phyloP scores from a whole-genome alignment of 2,329 filamentous ascomycete genomes.

The Bipolaris bicolor region DNA sequence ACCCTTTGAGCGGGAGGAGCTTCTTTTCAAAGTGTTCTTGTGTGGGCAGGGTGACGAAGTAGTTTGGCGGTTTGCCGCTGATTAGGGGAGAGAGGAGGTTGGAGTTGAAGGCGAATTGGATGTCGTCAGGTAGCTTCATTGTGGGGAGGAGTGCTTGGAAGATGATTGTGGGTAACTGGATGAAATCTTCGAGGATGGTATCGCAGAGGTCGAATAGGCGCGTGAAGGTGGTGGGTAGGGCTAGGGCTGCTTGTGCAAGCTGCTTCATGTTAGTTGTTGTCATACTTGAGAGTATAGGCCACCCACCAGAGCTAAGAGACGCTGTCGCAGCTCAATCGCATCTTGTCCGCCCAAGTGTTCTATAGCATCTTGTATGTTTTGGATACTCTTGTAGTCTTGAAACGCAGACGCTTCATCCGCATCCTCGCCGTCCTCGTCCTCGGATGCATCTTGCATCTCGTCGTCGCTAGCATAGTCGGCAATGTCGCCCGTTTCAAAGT shows the following conservation, averaged over 20 bases:
- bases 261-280: conserved; percentile 29
- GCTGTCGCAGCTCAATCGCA: conserved; percentile 66
- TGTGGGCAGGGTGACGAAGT: conserved; percentile 28
- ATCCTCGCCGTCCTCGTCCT: conserved; percentile 11
- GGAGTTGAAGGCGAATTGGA: conserved; percentile 56
- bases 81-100: conserved; percentile 41
- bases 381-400: neutral
- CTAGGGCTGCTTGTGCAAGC: conserved; percentile 48
- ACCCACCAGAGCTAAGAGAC: conserved; percentile 64
- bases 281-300: neutral
- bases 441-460: conserved; percentile 34
- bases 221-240: conserved; percentile 55
- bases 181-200: conserved; percentile 62
- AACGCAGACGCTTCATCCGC: conserved; percentile 3
- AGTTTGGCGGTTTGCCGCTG: conserved; percentile 33
- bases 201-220: conserved; percentile 64
- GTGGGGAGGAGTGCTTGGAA: conserved; percentile 64
- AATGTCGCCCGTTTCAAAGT: conserved; percentile 63
- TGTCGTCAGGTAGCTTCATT: conserved; percentile 51
- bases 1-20: conserved; percentile 34
- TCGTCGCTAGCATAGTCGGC: conserved; percentile 56
- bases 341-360: conserved; percentile 54
- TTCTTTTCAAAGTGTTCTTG: conserved; percentile 39
- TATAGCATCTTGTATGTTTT: conserved; percentile 26
- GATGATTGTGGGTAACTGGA: conserved; percentile 62